Conservation (phyloP, 176 grass and related monocot species). For the Cenchrus americanus region DNA sequence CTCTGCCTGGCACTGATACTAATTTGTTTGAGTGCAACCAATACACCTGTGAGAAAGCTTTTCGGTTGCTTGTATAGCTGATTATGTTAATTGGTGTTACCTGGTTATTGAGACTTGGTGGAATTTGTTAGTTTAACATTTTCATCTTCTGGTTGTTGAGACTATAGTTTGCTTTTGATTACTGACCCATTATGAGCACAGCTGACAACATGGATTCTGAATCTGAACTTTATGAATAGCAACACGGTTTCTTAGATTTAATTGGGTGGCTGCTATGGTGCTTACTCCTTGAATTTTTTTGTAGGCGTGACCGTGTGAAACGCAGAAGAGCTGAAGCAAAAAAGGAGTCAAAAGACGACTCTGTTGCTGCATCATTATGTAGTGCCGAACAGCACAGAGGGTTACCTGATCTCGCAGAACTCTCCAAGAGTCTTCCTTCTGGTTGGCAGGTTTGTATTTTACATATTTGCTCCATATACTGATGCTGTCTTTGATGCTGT, state of each 20-base stretch:
- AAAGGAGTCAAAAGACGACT: slow-evolving; percentile 32
- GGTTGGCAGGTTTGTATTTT: slow-evolving; percentile 76
- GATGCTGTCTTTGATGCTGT: background rate
- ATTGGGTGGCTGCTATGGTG: too few relatives aligned
- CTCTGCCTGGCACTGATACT: background rate
- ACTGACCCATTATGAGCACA: background rate
- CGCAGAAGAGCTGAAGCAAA: slow-evolving; percentile 66
- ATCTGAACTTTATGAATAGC: background rate
- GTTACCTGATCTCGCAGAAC: slow-evolving; percentile 60
- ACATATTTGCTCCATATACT: background rate
- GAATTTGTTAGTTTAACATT: background rate
- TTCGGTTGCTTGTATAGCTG: background rate
- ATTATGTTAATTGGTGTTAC: background rate
- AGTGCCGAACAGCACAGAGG: slow-evolving; percentile 44
- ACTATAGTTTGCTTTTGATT: background rate
- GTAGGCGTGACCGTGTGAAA: slow-evolving; percentile 87
- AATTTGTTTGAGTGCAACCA: background rate
- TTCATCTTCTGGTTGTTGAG: background rate
- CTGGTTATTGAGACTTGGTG: slow-evolving; percentile 7
- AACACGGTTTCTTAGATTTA: too few relatives aligned
- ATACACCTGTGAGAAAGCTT: background rate
- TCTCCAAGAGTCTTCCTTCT: slow-evolving; percentile 85
- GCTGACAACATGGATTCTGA: background rate
- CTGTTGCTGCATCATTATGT: slow-evolving; percentile 1
- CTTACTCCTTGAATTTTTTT: slow-evolving; percentile 25